phyloP scores from a whole-genome alignment of 2,329 filamentous ascomycete genomes.

The Botrytis sinoallii region DNA sequence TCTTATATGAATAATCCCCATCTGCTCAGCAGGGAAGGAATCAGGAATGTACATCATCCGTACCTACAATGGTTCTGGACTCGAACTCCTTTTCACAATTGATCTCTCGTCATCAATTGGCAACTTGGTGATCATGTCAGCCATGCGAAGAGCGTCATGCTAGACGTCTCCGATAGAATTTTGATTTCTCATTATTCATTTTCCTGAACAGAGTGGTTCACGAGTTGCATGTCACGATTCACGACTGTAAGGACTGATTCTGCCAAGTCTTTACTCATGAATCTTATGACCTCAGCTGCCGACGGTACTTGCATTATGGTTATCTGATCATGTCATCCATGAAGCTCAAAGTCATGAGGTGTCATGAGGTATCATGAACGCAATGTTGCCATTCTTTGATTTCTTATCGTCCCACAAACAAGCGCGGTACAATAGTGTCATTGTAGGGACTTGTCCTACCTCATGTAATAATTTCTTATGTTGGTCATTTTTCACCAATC shows the following conservation, averaged over 20 bases:
- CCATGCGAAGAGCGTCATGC: neutral
- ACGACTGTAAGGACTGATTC: neutral
- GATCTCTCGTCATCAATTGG: neutral
- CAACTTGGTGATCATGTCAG: neutral
- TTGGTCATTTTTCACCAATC: neutral
- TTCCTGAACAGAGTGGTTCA: neutral
- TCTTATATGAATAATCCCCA: neutral
- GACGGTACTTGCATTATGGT: neutral
- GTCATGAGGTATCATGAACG: neutral
- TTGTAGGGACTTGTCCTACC: neutral
- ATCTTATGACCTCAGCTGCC: neutral
- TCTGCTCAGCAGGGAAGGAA: neutral
- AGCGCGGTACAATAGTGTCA: neutral
- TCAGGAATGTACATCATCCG: neutral
- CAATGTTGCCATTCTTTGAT: neutral
- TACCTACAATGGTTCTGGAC: neutral
- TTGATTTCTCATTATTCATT: neutral
- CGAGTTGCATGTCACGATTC: neutral
- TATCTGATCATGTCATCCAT: neutral
- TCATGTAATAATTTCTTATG: neutral
- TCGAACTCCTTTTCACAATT: neutral
- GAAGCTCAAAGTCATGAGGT: neutral
- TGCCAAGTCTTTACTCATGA: neutral
- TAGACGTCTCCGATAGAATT: neutral
- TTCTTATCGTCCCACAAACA: neutral